A percentile compares a stretch with the other conserved stretches of the same genome.
Conservation (phyloP, 2,329 filamentous ascomycete genomes). For the Fonsecaea pedrosoi region DNA sequence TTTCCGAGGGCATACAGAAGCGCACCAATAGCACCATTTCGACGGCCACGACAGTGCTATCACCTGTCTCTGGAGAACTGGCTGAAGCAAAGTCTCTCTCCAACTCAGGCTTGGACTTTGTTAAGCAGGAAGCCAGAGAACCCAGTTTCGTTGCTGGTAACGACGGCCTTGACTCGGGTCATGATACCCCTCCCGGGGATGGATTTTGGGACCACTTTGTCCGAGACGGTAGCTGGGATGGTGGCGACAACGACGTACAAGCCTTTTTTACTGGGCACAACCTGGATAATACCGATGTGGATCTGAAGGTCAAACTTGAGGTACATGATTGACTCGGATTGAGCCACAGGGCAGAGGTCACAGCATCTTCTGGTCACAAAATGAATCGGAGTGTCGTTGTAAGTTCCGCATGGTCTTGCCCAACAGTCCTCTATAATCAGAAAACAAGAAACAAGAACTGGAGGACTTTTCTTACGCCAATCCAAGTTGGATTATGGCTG, state of each 20-base stretch:
- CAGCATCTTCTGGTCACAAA: too few species aligned
- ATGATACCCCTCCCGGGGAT: slow-evolving; percentile 35
- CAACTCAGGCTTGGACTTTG: slow-evolving; percentile 33
- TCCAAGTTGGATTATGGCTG: too few species aligned
- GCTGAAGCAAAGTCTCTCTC: slow-evolving; percentile 18
- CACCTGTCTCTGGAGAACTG: slow-evolving; percentile 7
- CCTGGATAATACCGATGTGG: neutral
- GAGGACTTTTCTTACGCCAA: too few species aligned
- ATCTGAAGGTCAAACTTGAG: neutral
- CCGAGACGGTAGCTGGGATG: slow-evolving; percentile 39
- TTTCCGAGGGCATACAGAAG: neutral
- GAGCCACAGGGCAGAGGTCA: neutral
- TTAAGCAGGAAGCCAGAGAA: slow-evolving; percentile 34
- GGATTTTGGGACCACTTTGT: slow-evolving; percentile 41
- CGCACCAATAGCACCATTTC: slow-evolving; percentile 1
- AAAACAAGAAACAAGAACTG: too few species aligned
- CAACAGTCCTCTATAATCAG: too few species aligned
- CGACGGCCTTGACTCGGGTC: slow-evolving; percentile 27
- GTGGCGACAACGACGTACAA: slow-evolving; percentile 3
- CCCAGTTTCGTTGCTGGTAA: slow-evolving; percentile 15
- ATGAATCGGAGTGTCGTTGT: too few species aligned
- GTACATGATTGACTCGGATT: neutral
- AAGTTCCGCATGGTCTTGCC: too few species aligned
- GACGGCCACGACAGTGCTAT: slow-evolving; percentile 3
- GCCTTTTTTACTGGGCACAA: neutral